phyloP scores from a whole-genome alignment of 495 filamentous ascomycete species.

The Penicillium fimorum region DNA sequence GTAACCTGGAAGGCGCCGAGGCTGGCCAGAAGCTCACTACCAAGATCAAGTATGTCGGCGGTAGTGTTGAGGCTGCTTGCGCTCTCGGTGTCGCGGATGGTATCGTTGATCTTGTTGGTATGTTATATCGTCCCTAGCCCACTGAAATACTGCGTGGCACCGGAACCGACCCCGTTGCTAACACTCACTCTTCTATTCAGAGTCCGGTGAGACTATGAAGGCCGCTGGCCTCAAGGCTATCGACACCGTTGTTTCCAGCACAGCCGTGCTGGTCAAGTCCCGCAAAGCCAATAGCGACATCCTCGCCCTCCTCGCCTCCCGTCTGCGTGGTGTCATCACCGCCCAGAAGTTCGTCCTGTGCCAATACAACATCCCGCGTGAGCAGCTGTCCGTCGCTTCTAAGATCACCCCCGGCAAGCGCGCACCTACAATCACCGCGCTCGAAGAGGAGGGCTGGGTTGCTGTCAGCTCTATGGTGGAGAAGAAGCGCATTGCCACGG shows the following conservation, averaged over 20 bases:
- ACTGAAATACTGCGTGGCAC: background rate
- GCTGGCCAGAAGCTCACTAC: conserved; percentile 46
- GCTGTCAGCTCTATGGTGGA: conserved; percentile 92
- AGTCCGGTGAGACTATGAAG: conserved; percentile 98
- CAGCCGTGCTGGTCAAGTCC: conserved; percentile 88
- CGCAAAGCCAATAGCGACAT: conserved; percentile 78
- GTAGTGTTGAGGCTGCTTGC: conserved; percentile 95
- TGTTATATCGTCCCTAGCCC: background rate
- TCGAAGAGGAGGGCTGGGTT: conserved; percentile 90
- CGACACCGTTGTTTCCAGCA: conserved; percentile 84
- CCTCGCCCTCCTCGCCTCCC: conserved; percentile 74
- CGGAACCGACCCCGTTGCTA: background rate
- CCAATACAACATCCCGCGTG: conserved; percentile 87
- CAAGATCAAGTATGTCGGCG: conserved; percentile 87
- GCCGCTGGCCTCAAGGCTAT: conserved; percentile 96
- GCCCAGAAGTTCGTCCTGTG: conserved; percentile 92
- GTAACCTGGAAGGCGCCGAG: conserved; percentile 58
- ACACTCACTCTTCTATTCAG: conserved; percentile 40
- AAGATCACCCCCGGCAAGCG: conserved; percentile 91
- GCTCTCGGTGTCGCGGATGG: conserved; percentile 94
- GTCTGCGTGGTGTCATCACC: conserved; percentile 92
- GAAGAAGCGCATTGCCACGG: conserved; percentile 80
- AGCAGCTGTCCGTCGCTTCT: conserved; percentile 61
- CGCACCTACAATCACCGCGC: conserved; percentile 81
- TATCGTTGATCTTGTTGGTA: conserved; percentile 95